phyloP scores from a whole-genome alignment of 2,329 filamentous ascomycete species.

The Bretziella fagacearum region DNA sequence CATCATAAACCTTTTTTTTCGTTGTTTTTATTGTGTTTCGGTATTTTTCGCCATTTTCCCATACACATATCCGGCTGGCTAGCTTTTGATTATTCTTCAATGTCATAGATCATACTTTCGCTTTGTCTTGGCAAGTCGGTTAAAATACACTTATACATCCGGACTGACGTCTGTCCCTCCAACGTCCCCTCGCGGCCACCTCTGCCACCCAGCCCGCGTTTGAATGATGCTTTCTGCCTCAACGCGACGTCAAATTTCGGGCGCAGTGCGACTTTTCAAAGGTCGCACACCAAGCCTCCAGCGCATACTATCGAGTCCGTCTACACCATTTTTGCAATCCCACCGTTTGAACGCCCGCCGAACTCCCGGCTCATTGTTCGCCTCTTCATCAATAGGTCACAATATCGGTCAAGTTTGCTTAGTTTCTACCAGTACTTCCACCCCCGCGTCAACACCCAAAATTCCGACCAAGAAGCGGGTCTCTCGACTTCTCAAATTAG shows the following conservation, averaged over 20 bases:
- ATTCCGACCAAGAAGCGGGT: slow-evolving; percentile 20
- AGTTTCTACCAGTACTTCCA: slow-evolving; percentile 1
- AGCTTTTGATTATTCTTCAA: no score
- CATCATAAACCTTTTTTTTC: no score
- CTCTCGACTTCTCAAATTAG: slow-evolving; percentile 36
- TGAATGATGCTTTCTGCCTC: slow-evolving; percentile 1
- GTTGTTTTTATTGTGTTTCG: no score
- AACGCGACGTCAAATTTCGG: slow-evolving; percentile 1
- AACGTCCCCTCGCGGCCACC: neutral
- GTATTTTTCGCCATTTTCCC: no score
- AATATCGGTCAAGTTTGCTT: slow-evolving; percentile 5
- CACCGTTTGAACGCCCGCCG: neutral
- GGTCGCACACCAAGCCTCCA: slow-evolving; percentile 1
- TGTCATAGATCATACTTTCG: neutral
- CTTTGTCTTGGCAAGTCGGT: neutral
- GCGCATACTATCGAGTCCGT: neutral
- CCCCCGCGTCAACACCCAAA: slow-evolving; percentile 1
- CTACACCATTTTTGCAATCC: neutral
- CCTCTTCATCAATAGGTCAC: neutral
- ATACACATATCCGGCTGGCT: no score
- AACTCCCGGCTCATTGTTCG: neutral
- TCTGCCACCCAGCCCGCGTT: neutral
- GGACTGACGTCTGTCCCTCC: neutral
- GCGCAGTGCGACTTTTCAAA: neutral
- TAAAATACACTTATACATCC: neutral